Evolutionary conservation across 345 rosid genomes (phyloP), one percentile per base, ranked within the genome.

Genomic region (Syzygium aqueum): DNA sequence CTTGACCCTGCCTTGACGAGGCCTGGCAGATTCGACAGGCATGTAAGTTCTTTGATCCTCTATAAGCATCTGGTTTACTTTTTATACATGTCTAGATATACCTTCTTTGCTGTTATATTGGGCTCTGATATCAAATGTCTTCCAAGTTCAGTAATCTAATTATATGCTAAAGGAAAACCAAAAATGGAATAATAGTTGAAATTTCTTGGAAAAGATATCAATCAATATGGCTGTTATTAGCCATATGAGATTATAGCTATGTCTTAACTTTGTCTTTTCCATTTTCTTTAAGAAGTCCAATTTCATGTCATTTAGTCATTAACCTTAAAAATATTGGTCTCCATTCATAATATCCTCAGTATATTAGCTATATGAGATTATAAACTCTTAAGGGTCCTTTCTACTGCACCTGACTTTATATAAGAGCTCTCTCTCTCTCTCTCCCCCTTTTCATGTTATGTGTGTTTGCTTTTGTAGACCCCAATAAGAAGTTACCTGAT

Each of bases 1-100:
- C 98, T 97, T 89, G 99, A 97, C 93, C 99, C 99, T 85, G 99
- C 99, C 87, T 94, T 96, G 95, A 97, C 99, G 86, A 95, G 99
- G 92, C 99, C 99, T 89, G 99, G 99, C 90, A 95, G 99, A 95
- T 97, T 97, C 85, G 99, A 97, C 90, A 92, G 98, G 85, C 98
- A 95, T 96, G 99, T 97, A 92, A 94, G 99, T 91, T 88, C 77
- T 46, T 84, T 25, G 49, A 15, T 53, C 85, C 10, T 82, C 87
- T 33, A 43, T 84, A 53, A 52, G 86, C 86, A 51, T 16, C 46
- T 84, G 86, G 61, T 33, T 19, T 84, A 33, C 12, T 33, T 73
- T 73, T 37, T 73, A 73, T 73, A 19, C 8, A 73, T 73, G 82
- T 37, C 49, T 73, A 37, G 46, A 6, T 10, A 19, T 73, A 37